These are phyloP conservation scores for Cyamopsis tetragonoloba DNA, from an alignment of 306 rosid species.

Conservation along the genomic window DNA sequence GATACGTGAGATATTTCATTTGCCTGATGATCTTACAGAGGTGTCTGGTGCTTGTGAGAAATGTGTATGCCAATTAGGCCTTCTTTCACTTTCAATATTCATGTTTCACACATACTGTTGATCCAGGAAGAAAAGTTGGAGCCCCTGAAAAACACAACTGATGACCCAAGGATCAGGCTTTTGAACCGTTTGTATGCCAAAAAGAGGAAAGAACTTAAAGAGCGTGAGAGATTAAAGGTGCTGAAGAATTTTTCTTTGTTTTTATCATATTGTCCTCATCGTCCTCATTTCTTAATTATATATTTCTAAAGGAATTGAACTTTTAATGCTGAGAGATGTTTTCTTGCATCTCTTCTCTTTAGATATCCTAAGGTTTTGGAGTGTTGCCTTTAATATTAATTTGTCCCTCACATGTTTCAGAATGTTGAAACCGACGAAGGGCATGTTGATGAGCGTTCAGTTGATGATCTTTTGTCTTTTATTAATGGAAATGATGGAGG, in stretches of 20 bases:
- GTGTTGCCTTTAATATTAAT: constrained; percentile 14
- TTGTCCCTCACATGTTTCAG: constrained; percentile 44
- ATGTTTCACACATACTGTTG: constrained; percentile 32
- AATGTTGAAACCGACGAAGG: constrained; percentile 71
- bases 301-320: not conserved
- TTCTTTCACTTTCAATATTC: constrained; percentile 15
- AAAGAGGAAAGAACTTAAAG: constrained; percentile 88
- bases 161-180: constrained; percentile 93
- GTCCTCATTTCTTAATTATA: constrained; percentile 10
- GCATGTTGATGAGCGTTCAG: constrained; percentile 80
- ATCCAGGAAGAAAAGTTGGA: constrained; percentile 95
- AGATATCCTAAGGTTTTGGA: constrained; percentile 3
- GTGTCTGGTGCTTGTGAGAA: constrained; percentile 49
- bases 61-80: constrained; percentile 23
- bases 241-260: constrained; percentile 29
- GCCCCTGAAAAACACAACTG: constrained; percentile 77
- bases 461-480: constrained; percentile 90
- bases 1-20: constrained; percentile 85
- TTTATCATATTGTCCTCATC: constrained; percentile 9
- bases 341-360: constrained; percentile 8
- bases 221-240: constrained; percentile 87
- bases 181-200: constrained; percentile 84
- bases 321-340: not conserved
- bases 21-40: constrained; percentile 99
- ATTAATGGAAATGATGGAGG: constrained; percentile 83